phyloP scores from a whole-genome alignment of 129 eudicot genomes.

The Centrapalus pauciflorus region DNA sequence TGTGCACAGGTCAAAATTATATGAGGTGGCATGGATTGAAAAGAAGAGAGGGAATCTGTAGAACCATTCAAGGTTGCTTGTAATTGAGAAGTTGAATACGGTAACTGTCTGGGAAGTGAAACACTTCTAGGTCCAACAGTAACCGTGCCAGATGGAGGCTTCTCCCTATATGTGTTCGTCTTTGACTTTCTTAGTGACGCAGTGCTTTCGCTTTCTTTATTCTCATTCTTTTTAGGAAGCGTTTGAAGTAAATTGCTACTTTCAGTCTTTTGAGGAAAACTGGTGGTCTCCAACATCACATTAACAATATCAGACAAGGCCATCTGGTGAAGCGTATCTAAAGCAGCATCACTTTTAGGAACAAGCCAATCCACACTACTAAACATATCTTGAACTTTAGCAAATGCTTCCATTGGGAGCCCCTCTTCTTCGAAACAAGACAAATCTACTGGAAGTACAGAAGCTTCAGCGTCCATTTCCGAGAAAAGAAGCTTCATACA shows the following conservation, averaged over 20 bases:
- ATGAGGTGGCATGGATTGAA: constrained; percentile 25
- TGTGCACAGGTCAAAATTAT: constrained; percentile 29
- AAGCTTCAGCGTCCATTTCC: constrained; percentile 73
- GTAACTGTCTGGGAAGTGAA: constrained; percentile 7
- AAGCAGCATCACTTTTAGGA: constrained; percentile 64
- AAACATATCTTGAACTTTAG: constrained; percentile 84
- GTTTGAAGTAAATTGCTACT: constrained; percentile 14
- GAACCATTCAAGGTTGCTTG: constrained; percentile 15
- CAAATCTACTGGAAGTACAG: constrained; percentile 47
- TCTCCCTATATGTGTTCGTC: too few relatives aligned
- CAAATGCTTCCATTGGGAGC: constrained; percentile 92
- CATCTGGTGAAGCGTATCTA: constrained; percentile 47
- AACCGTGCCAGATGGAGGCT: too few relatives aligned
- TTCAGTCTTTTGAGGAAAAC: constrained; percentile 29
- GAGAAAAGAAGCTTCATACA: constrained; percentile 87
- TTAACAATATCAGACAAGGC: constrained; percentile 35
- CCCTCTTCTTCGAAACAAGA: constrained; percentile 89
- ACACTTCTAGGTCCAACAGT: constrained; percentile 25
- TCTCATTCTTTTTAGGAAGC: constrained; percentile 24
- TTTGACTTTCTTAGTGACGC: too few relatives aligned
- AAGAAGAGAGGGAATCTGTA: constrained; percentile 1
- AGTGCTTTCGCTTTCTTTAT: constrained; percentile 6
- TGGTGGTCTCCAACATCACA: constrained; percentile 38
- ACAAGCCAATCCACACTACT: constrained; percentile 78
- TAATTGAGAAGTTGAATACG: constrained; percentile 6